phyloP scores from a whole-genome alignment of 2,329 filamentous ascomycete species.

The Phyllosticta ampelicida region DNA sequence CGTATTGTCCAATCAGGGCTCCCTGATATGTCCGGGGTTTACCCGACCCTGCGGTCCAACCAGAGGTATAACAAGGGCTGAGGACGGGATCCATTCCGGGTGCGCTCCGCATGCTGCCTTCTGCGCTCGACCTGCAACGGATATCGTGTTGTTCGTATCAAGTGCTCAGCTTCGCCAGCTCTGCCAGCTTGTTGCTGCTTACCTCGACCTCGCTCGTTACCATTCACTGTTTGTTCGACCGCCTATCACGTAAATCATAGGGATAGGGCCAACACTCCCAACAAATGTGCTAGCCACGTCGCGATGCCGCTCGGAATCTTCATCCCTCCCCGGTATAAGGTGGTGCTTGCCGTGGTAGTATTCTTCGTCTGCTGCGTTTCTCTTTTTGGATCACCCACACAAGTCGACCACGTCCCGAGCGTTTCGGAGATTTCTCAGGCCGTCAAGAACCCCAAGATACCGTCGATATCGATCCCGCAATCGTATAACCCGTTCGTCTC shows the following conservation, averaged over 20 bases:
- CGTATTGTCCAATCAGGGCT: too few species aligned
- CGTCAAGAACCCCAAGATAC: constrained; percentile 27
- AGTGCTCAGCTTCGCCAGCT: neutral
- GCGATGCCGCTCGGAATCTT: constrained; percentile 2
- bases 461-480: constrained; percentile 24
- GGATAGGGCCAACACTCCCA: neutral
- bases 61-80: too few species aligned
- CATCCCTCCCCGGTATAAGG: constrained; percentile 29
- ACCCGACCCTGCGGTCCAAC: too few species aligned
- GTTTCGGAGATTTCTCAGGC: constrained; percentile 26
- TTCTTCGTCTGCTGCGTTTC: constrained; percentile 23
- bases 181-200: neutral
- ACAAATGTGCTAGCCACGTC: neutral
- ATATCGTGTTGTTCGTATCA: neutral
- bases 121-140: neutral
- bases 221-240: neutral
- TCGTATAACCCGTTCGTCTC: constrained; percentile 56
- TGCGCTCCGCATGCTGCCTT: neutral
- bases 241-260: neutral
- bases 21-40: too few species aligned
- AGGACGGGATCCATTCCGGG: too few species aligned
- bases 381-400: constrained; percentile 27
- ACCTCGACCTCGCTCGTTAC: neutral
- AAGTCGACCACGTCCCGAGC: constrained; percentile 26
- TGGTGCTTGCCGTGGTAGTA: constrained; percentile 29